Evolutionary conservation across 441 rosid genomes (phyloP), one percentile per base, ranked within the genome.

Genomic region (Bruguiera hainesii): DNA sequence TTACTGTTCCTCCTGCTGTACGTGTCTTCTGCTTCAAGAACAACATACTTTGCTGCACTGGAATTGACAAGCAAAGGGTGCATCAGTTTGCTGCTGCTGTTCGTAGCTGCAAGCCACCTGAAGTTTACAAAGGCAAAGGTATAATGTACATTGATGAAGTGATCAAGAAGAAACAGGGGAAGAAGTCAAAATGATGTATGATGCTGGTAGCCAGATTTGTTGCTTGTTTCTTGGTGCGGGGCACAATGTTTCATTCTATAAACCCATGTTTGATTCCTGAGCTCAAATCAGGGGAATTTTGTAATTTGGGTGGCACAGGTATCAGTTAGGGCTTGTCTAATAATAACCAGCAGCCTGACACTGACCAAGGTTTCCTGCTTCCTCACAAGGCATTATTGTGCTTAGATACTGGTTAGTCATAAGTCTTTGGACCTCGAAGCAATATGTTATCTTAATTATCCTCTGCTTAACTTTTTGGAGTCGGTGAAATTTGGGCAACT

Each of bases 11-110:
- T 78, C 97, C 90, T 0, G 94, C 91, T 0, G 98, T 89, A 0
- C 87, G 90, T 0, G 96, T 90, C 37, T 90, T 93, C 70, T 93
- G 98, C 87, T 89, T 93, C 78, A 93, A 87, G 78, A 93, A 87
- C 84, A 91, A 89, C 29, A 85, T 87, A 3, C 83, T 90, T 55
- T 90, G 96, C 78, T 93, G 97, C 81, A 84, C 96, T 0, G 94
- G 96, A 55, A 76, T 93, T 9, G 91, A 90, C 79, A 89, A 93
- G 84, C 83, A 87, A 1, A 83, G 95, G 69, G 94, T 89, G 65
- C 93, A 90, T 74, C 97, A 90, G 78, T 93, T 90, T 66, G 96
- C 98, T 16, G 92, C 96, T 3, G 70, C 96, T 0, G 89, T 90
- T 10, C 82, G 85, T 61, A 76, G 79, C 67, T 81, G 83, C 78